Percentiles rank a stretch among this genome's conserved stretches.
Evolutionary conservation across 73 alveolate species (phyloP).

Genomic region (Paramecium tetraurelia): DNA sequence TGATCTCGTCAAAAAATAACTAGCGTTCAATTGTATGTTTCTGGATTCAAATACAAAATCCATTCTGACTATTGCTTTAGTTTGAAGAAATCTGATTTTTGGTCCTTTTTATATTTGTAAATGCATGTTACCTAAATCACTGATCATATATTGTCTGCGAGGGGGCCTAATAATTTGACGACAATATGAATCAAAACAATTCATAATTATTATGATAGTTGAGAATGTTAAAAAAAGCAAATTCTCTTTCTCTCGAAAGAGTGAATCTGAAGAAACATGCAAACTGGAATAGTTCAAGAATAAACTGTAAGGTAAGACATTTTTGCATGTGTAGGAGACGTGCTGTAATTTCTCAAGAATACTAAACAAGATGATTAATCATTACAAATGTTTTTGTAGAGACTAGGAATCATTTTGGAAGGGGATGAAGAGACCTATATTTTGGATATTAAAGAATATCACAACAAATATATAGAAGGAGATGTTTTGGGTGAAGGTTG

Average conservation of each 20-base stretch:
- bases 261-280: not conserved
- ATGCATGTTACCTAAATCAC: constrained; percentile 64
- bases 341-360: not conserved
- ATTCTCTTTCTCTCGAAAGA: constrained; percentile 19
- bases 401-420: not conserved
- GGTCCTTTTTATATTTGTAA: constrained; percentile 12
- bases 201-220: not conserved
- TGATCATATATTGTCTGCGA: constrained; percentile 68
- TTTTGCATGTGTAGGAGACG: not conserved
- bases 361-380: not conserved
- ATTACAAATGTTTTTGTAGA: not conserved
- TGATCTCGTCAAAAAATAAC: constrained; percentile 59
- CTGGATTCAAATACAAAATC: constrained; percentile 66
- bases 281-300: not conserved
- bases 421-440: not conserved
- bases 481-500: constrained; percentile 63
- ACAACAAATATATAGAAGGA: not conserved
- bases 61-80: constrained; percentile 60
- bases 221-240: not conserved
- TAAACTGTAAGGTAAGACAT: not conserved
- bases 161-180: constrained; percentile 84
- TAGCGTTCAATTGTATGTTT: constrained; percentile 74
- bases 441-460: not conserved
- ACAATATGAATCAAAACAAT: constrained; percentile 69
- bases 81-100: constrained; percentile 49